phyloP scores from a whole-genome alignment of 2,329 filamentous ascomycete genomes.

The Aureobasidium pullulans region DNA sequence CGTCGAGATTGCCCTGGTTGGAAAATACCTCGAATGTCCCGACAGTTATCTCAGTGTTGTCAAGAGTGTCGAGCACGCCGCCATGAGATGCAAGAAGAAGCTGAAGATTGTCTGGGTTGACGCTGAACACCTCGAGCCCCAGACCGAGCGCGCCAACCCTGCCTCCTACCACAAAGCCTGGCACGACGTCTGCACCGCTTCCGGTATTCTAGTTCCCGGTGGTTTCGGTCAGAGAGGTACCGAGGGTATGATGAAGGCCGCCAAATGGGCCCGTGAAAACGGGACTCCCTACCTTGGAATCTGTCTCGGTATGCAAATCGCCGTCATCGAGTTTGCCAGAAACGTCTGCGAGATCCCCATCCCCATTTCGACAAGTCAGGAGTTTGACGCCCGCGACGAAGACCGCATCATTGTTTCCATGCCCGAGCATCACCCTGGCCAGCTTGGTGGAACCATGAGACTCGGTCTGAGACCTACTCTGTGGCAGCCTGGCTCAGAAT shows the following conservation, averaged over 20 bases:
- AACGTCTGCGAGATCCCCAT: conserved; percentile 58
- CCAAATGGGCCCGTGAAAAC: conserved; percentile 79
- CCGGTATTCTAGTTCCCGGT: conserved; percentile 60
- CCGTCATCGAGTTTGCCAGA: conserved; percentile 81
- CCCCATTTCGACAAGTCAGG: conserved; percentile 47
- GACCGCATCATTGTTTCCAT: conserved; percentile 79
- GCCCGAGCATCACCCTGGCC: conserved; percentile 75
- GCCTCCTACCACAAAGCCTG: conserved; percentile 62
- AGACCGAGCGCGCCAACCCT: conserved; percentile 54
- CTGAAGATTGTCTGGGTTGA: conserved; percentile 81
- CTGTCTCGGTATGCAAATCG: conserved; percentile 87
- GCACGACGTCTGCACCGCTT: conserved; percentile 18
- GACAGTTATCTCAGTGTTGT: conserved; percentile 80
- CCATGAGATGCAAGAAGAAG: conserved; percentile 77
- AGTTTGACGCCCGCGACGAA: conserved; percentile 52
- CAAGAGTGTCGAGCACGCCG: conserved; percentile 84
- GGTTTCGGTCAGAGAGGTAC: conserved; percentile 78
- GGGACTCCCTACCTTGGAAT: conserved; percentile 80
- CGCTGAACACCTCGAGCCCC: conserved; percentile 70
- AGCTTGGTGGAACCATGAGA: conserved; percentile 80
- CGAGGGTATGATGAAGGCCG: conserved; percentile 82
- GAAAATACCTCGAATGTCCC: conserved; percentile 80
- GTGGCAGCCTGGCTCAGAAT: conserved; percentile 70
- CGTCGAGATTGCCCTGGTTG: conserved; percentile 78
- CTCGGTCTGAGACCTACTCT: conserved; percentile 66